These are phyloP conservation scores for Thelephora terrestris DNA, from an alignment of 1,284 basidiomycete species.

Conservation along the genomic window DNA sequence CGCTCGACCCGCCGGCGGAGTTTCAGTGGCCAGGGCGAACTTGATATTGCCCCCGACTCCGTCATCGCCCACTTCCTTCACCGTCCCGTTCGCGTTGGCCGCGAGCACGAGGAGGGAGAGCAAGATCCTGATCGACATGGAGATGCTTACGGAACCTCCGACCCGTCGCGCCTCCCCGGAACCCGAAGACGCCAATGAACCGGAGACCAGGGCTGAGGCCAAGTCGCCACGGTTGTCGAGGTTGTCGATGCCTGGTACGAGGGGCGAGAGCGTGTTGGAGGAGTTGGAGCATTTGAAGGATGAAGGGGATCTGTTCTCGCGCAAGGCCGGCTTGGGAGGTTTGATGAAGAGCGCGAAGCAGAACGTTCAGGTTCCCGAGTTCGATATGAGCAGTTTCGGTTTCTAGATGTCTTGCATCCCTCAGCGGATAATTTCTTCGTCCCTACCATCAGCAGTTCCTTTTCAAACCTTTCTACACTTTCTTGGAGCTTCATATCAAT, in stretches of 20 bases:
- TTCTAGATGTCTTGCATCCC: slow-evolving; percentile 18
- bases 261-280: not conserved
- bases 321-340: slow-evolving; percentile 70
- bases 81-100: slow-evolving; percentile 42
- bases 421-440: not conserved
- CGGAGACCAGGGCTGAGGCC: slow-evolving; percentile 3
- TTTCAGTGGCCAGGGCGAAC: not conserved
- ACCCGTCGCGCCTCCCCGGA: slow-evolving; percentile 46
- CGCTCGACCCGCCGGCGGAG: slow-evolving; percentile 47
- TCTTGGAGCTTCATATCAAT: no score
- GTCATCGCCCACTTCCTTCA: slow-evolving; percentile 8
- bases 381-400: slow-evolving; percentile 69
- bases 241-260: not conserved
- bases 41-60: slow-evolving; percentile 28
- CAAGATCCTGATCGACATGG: slow-evolving; percentile 82
- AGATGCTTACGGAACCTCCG: slow-evolving; percentile 54
- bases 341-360: slow-evolving; percentile 84
- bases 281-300: slow-evolving; percentile 30
- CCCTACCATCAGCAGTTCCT: no score
- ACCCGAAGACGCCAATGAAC: slow-evolving; percentile 9
- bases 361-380: slow-evolving; percentile 76
- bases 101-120: slow-evolving; percentile 47
- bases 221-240: not conserved
- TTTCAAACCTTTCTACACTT: no score
- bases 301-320: slow-evolving; percentile 46